Conservation (phyloP, 495 filamentous ascomycete genomes). For the Lophium mytilinum region DNA sequence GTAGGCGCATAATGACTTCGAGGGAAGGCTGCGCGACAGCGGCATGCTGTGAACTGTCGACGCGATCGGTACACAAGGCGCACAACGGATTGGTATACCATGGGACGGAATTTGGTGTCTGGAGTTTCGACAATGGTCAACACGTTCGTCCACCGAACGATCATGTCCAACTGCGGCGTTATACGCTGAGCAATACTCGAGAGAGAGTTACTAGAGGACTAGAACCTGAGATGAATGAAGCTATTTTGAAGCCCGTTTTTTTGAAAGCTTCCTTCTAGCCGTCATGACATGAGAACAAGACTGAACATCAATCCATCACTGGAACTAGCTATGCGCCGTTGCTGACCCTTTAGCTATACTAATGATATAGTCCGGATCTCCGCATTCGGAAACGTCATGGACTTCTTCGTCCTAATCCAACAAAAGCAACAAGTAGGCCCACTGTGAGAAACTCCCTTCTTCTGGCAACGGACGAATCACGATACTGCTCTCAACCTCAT, state of each 20-base stretch:
- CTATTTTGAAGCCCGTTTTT: not conserved
- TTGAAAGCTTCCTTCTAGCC: not conserved
- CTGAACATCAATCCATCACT: too few relatives aligned
- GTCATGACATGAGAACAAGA: not conserved
- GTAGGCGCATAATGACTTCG: slow-evolving; percentile 25
- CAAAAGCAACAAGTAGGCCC: too few relatives aligned
- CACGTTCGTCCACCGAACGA: too few relatives aligned
- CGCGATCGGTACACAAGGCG: slow-evolving; percentile 10
- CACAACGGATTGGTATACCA: slow-evolving; percentile 4
- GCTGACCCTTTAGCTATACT: too few relatives aligned
- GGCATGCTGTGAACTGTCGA: slow-evolving; percentile 21
- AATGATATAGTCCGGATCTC: too few relatives aligned
- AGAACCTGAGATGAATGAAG: not conserved
- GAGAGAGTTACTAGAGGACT: not conserved
- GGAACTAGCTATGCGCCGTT: too few relatives aligned
- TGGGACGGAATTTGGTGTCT: slow-evolving; percentile 12
- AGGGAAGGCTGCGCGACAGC: slow-evolving; percentile 17
- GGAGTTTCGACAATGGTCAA: not conserved
- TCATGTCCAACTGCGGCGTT: too few relatives aligned
- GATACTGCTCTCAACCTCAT: not conserved
- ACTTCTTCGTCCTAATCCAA: too few relatives aligned
- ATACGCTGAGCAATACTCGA: too few relatives aligned
- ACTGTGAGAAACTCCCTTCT: not conserved
- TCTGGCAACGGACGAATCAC: not conserved
- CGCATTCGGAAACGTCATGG: too few relatives aligned